phyloP scores from a whole-genome alignment of 495 filamentous ascomycete genomes.

The Rhypophila decipiens region DNA sequence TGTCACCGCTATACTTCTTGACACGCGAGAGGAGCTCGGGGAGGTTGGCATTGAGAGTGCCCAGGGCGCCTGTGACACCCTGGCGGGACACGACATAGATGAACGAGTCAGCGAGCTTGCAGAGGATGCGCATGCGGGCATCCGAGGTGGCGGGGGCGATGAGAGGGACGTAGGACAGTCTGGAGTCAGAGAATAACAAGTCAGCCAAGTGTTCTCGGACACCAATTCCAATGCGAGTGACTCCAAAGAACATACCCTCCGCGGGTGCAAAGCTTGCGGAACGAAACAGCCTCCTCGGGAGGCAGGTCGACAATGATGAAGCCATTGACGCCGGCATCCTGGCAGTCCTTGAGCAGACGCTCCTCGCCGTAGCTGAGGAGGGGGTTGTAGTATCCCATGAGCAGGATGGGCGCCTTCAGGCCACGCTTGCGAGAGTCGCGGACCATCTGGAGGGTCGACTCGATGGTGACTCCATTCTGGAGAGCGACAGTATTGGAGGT shows the following conservation, averaged over 20 bases:
- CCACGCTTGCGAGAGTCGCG: conserved; percentile 68
- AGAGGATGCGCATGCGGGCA: conserved; percentile 85
- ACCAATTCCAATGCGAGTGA: too few species aligned
- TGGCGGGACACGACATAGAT: conserved; percentile 98
- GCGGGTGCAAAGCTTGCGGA: conserved; percentile 74
- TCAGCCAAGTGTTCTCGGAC: conserved; percentile 7
- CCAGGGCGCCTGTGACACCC: conserved; percentile 90
- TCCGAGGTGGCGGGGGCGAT: conserved; percentile 95
- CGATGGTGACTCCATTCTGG: conserved; percentile 78
- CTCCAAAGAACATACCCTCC: conserved; percentile 63
- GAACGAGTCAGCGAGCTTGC: conserved; percentile 96
- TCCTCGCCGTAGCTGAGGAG: conserved; percentile 90
- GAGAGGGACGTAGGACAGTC: conserved; percentile 88
- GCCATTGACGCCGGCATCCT: conserved; percentile 82
- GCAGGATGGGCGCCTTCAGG: conserved; percentile 70
- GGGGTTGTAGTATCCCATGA: conserved; percentile 99
- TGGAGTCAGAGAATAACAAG: not conserved
- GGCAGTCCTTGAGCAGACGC: conserved; percentile 75
- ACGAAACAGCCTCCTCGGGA: conserved; percentile 91
- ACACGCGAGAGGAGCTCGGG: conserved; percentile 76
- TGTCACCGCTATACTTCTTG: conserved; percentile 86
- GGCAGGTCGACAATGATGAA: conserved; percentile 97
- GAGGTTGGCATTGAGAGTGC: conserved; percentile 70
- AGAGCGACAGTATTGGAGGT: conserved; percentile 84
- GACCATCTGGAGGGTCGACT: conserved; percentile 70